These are phyloP conservation scores for Colletotrichum truncatum DNA, from an alignment of 2,329 filamentous ascomycete genomes.

Conservation along the genomic window DNA sequence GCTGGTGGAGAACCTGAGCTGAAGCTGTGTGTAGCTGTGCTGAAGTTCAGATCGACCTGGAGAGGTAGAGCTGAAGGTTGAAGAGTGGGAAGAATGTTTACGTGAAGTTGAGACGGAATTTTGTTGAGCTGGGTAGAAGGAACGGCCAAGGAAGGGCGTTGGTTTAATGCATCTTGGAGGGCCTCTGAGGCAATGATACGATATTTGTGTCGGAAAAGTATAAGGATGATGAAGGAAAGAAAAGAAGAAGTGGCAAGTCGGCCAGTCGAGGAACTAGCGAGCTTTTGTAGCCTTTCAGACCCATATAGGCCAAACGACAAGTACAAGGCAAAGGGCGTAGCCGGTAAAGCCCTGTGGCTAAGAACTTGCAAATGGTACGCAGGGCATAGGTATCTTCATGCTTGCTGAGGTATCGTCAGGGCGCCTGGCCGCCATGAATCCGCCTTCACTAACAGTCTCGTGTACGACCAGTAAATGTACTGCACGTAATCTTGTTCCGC, in stretches of 20 bases:
- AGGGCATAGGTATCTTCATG: neutral
- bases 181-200: neutral
- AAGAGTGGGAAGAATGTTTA: conserved; percentile 71
- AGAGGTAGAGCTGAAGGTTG: conserved; percentile 73
- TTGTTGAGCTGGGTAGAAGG: conserved; percentile 19
- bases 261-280: conserved; percentile 36
- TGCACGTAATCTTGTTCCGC: neutral
- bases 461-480: conserved; percentile 30
- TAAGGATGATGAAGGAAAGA: conserved; percentile 42
- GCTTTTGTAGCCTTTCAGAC: conserved; percentile 27
- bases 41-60: conserved; percentile 86
- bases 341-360: conserved; percentile 16
- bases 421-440: too few species aligned
- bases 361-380: neutral
- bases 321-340: conserved; percentile 7
- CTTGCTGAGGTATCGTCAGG: neutral
- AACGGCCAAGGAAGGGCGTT: neutral
- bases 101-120: conserved; percentile 60
- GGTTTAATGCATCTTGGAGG: conserved; percentile 25
- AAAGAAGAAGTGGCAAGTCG: conserved; percentile 42
- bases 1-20: conserved; percentile 64
- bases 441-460: too few species aligned
- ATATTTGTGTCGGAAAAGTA: conserved; percentile 61
- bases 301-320: conserved; percentile 1
- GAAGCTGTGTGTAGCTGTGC: conserved; percentile 71